These are phyloP conservation scores for Suhomyces yuchorum DNA, from an alignment of 1,139 yeast species.

Conservation along the genomic window DNA sequence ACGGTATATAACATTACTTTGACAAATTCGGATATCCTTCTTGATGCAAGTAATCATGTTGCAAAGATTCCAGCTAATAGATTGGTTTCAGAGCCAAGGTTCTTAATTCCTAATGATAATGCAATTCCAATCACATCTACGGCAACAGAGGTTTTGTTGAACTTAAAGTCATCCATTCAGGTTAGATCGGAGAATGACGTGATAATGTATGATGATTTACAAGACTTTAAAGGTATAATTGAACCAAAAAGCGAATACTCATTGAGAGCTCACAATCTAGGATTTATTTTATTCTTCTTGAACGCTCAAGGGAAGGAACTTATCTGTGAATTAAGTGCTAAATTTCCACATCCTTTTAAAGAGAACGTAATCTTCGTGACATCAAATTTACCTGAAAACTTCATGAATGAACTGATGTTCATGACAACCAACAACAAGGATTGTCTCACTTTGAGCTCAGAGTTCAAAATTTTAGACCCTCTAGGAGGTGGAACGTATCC, in stretches of 20 bases:
- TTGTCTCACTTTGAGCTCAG: constrained; percentile 26
- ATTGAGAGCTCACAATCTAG: too few relatives aligned
- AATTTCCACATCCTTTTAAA: constrained; percentile 6
- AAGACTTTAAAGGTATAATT: too few relatives aligned
- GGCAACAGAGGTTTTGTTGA: not conserved
- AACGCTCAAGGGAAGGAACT: constrained; percentile 27
- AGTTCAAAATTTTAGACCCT: constrained; percentile 43
- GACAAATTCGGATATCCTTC: not conserved
- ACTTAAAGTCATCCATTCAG: not conserved
- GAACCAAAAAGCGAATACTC: too few relatives aligned
- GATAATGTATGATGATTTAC: not conserved
- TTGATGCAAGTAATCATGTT: not conserved
- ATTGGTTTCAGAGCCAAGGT: not conserved
- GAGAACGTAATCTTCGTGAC: constrained; percentile 14
- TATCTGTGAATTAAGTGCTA: constrained; percentile 14
- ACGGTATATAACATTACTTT: not conserved
- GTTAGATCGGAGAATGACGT: not conserved
- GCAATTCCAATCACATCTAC: not conserved
- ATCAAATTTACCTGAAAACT: constrained; percentile 7
- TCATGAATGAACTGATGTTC: not conserved
- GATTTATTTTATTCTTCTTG: constrained; percentile 19
- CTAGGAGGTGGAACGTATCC: constrained; percentile 57
- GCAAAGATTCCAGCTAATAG: not conserved
- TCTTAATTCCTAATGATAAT: not conserved
- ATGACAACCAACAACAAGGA: constrained; percentile 14